These are phyloP conservation scores for Epichloe coenophiala DNA, from an alignment of 2,329 filamentous ascomycete species.

Conservation along the genomic window DNA sequence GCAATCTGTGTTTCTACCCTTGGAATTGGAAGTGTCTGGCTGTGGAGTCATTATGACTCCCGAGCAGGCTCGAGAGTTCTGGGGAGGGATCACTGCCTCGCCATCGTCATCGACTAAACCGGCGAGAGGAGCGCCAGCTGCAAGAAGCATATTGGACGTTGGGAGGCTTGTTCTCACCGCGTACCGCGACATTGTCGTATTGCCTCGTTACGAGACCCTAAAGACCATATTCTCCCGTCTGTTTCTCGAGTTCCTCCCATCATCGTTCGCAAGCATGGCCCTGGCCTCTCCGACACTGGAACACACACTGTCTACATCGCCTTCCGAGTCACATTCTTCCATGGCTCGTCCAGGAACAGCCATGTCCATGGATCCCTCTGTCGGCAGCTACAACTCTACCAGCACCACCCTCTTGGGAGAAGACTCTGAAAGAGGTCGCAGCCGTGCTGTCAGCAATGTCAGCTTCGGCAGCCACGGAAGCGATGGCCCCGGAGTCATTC, in stretches of 20 bases:
- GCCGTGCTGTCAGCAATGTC: conserved; percentile 77
- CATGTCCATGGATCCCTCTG: conserved; percentile 57
- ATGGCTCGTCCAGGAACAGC: conserved; percentile 55
- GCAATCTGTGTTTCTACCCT: conserved; percentile 83
- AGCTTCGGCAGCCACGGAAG: conserved; percentile 45
- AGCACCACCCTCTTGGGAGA: conserved; percentile 67
- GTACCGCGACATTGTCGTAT: conserved; percentile 78
- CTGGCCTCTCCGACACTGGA: conserved; percentile 39
- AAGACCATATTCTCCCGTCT: conserved; percentile 84
- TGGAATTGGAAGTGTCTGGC: conserved; percentile 88
- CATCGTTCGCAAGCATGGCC: conserved; percentile 36
- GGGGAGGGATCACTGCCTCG: conserved; percentile 52
- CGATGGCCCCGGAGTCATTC: conserved; percentile 24
- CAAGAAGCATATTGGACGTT: conserved; percentile 60
- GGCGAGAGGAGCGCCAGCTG: conserved; percentile 32
- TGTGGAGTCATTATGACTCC: conserved; percentile 63
- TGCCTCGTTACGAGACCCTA: conserved; percentile 77
- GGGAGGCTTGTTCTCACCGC: conserved; percentile 77
- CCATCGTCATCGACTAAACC: conserved; percentile 16
- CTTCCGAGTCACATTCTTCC: conserved; percentile 32
- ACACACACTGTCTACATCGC: conserved; percentile 37
- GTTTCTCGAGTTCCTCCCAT: conserved; percentile 62
- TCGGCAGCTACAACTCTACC: conserved; percentile 70
- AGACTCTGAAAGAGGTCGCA: conserved; percentile 45
- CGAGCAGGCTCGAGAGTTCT: conserved; percentile 78